Conservation (phyloP, 73 alveolate species). For the Stentor coeruleus region DNA sequence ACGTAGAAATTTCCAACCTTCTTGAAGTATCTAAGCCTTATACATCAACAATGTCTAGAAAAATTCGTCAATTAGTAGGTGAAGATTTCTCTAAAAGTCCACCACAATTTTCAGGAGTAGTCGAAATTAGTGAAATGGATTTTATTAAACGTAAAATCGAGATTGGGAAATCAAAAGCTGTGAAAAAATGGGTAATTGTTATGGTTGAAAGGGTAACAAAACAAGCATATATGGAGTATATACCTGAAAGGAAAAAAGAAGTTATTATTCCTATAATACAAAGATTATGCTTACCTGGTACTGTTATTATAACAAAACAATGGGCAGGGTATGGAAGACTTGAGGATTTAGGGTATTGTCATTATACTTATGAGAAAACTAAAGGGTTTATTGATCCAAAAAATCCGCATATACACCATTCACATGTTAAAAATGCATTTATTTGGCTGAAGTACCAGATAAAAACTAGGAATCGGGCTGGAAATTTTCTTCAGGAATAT, state of each 20-base stretch:
- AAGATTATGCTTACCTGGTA: not conserved
- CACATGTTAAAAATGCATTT: not conserved
- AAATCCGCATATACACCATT: constrained; percentile 9
- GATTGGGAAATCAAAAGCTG: not conserved
- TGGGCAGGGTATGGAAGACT: constrained; percentile 24
- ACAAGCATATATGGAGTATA: not conserved
- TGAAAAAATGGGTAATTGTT: not conserved
- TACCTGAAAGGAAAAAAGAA: constrained; percentile 5
- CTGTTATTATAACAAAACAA: not conserved
- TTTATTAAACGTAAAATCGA: constrained; percentile 9
- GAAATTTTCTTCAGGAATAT: not conserved
- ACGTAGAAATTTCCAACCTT: not conserved
- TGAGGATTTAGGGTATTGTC: not conserved
- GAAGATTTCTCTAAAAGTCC: not conserved
- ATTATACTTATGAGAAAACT: not conserved
- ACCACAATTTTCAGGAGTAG: constrained; percentile 12
- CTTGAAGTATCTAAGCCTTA: not conserved
- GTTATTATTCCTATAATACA: not conserved
- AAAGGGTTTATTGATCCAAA: not conserved
- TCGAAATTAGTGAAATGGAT: not conserved
- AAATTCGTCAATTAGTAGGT: constrained; percentile 3
- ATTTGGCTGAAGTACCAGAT: constrained; percentile 6
- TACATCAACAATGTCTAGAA: not conserved
- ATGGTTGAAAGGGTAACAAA: not conserved
- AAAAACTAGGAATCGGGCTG: constrained; percentile 9